Evolutionary conservation across 768 basidiomycete species (phyloP), one percentile per base, ranked within the genome.

Genomic region (Lentinula sp.): DNA sequence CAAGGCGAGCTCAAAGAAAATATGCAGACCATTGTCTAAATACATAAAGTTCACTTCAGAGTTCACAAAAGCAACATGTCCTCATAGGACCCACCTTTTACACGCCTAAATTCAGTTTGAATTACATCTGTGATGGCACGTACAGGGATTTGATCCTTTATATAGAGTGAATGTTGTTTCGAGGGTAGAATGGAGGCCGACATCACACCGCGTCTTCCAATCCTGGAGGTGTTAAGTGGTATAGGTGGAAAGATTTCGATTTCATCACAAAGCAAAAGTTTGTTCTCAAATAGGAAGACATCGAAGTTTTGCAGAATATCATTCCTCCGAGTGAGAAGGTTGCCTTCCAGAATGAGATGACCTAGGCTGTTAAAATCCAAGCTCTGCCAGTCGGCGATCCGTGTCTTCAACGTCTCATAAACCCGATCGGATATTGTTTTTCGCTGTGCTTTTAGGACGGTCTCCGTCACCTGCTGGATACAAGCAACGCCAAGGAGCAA

Each of bases 271-370:
- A 61, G 52, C 4, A 61, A 28, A 35, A 61, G 42, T 34, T 13
- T 5, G 8, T 61, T 43, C 28, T 61, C 50, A 18, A 61, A 61
- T n/a, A 61, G 16, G 18, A 61, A 61, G 2, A 61, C 52, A 13
- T 61, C 39, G 28, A 53, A 52, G 9, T 40, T 54, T 61, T 53
- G 50, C 50, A 53, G 21, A 21, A 53, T 28, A 15, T 45, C 31
- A 21, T 45, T 54, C 31, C 60, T 52, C 21, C 52, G 50, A 31
- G 50, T 51, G n/a, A 45, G 32, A 35, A 61, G 32, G n/a, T 15
- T 51, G 37, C 32, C 39, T n/a, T 52, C 31, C 3, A 61, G 23
- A 18, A 56, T 34, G 15, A 55, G 11, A 16, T 18, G 39, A 15
- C 61, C 61, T 16, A 56, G 23, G 9, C 34, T 54, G 35, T 45